Evolutionary conservation across 2,329 filamentous ascomycete species (phyloP), one percentile per base, ranked within the genome.

Genomic region (Coccinonectria pachysandricola): DNA sequence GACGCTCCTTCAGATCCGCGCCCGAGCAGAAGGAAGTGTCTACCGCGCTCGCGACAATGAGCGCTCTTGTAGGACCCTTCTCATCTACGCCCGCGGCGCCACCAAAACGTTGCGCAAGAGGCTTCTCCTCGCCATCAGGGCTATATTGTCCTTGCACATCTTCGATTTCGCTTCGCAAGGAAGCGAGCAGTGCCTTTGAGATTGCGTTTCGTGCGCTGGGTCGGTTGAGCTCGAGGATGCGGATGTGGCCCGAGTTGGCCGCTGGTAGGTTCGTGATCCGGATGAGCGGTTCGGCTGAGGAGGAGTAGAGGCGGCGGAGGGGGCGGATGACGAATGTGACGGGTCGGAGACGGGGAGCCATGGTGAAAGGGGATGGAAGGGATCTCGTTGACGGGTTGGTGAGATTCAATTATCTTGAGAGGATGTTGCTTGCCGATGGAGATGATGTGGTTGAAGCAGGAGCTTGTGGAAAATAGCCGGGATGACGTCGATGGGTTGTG

Each of bases 1-100:
- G 69, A 15, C 88, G 65, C 64, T 95, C 88, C 52, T 95, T 96
- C 46, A 98, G 59, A 51, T 98, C 91, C 4, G 91, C 91, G 19
- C 91, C 91, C 0, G 91, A 85, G 56, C 91, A 98, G 55, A 98
- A 98, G 45, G 77, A 80, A 13, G 73, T 66, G 43, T 95, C 84
- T n/a, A 84, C 70, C 20, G 84, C 83, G 48, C 83, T 92, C 8
- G 84, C 81, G 10, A 98, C 45, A 20, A 98, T 73, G 41, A 98
- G 54, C 3, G 83, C 88, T 39, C 91, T 65, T 10, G 87, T 95
- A 0, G 69, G 68, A 0, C 66, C 68, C 34, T 55, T 62, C 36
- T 62, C 41, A 31, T 63, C 58, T 4, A 52, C 44, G 0, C 59
- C 60, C 3, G 60, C 60, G 0, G 52, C 51, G 17, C 65, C 64